A percentile compares a stretch with the other conserved stretches of the same genome.
Conservation (phyloP, 2,329 filamentous ascomycete species). For the Huntiella savannae region DNA sequence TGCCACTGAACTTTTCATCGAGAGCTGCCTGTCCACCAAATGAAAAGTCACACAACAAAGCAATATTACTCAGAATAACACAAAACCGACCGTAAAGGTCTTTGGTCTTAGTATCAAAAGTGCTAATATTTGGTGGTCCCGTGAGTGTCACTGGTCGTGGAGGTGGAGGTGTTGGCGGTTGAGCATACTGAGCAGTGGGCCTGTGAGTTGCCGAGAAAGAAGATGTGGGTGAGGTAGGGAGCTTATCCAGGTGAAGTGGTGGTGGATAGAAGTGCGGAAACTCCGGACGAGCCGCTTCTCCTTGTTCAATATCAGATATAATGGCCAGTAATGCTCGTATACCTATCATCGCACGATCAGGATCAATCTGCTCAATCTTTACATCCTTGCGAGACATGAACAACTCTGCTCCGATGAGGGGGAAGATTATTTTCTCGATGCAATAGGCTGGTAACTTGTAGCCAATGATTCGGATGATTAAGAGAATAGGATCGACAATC, state of each 20-base stretch:
- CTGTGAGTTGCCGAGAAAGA: slow-evolving; percentile 14
- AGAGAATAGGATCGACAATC: slow-evolving; percentile 79
- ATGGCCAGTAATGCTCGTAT: slow-evolving; percentile 87
- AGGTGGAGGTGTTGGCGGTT: slow-evolving; percentile 16
- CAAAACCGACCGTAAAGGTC: slow-evolving; percentile 85
- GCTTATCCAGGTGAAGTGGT: slow-evolving; percentile 22
- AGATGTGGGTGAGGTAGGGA: slow-evolving; percentile 30
- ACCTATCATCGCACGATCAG: slow-evolving; percentile 91
- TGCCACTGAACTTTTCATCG: slow-evolving; percentile 81
- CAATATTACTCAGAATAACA: slow-evolving; percentile 87
- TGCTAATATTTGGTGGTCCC: slow-evolving; percentile 28
- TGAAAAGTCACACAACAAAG: slow-evolving; percentile 86
- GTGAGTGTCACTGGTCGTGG: slow-evolving; percentile 34
- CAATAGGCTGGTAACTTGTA: slow-evolving; percentile 88
- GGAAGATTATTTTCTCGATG: slow-evolving; percentile 84
- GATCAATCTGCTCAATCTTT: slow-evolving; percentile 81
- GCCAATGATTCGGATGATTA: slow-evolving; percentile 84
- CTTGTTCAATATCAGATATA: slow-evolving; percentile 80
- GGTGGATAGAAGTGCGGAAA: slow-evolving; percentile 49
- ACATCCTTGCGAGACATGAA: slow-evolving; percentile 59
- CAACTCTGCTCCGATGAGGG: slow-evolving; percentile 80
- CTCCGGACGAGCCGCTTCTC: slow-evolving; percentile 55
- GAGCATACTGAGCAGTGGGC: slow-evolving; percentile 12
- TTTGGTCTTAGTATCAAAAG: slow-evolving; percentile 55
- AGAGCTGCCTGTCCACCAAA: slow-evolving; percentile 91